These are phyloP conservation scores for Geranomyces variabilis DNA, from an alignment of 192 early-diverging fungal genomes.

Conservation along the genomic window DNA sequence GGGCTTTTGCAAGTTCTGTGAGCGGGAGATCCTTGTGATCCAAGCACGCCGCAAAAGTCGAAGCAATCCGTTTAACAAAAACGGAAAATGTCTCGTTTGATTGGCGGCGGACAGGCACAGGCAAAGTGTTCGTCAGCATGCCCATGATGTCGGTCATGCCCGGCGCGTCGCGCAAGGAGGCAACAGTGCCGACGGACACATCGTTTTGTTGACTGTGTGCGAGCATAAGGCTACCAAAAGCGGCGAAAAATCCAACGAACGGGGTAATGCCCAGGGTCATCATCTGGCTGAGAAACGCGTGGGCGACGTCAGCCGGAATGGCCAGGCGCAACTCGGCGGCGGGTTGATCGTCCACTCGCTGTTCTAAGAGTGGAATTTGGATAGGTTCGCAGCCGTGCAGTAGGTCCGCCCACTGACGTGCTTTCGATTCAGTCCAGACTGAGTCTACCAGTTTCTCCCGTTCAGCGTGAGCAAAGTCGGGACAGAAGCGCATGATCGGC, in stretches of 20 bases:
- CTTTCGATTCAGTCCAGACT: too few relatives aligned
- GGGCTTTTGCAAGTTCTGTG: too few relatives aligned
- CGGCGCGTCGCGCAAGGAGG: neutral
- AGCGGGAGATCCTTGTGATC: too few relatives aligned
- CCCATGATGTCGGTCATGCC: slow-evolving; percentile 13
- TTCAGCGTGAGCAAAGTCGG: too few relatives aligned
- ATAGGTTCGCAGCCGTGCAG: too few relatives aligned
- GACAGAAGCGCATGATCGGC: too few relatives aligned
- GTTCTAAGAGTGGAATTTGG: too few relatives aligned
- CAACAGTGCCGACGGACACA: neutral
- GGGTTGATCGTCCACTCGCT: too few relatives aligned
- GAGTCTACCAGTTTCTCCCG: too few relatives aligned
- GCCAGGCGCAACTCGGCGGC: too few relatives aligned
- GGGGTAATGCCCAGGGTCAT: neutral
- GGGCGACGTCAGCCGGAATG: neutral
- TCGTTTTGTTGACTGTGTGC: neutral
- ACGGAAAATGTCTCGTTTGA: neutral
- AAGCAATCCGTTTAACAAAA: neutral
- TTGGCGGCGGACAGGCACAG: neutral
- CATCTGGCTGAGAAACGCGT: neutral
- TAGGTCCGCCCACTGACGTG: too few relatives aligned
- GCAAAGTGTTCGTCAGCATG: slow-evolving; percentile 5
- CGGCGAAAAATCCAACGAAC: neutral
- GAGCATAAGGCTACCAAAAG: neutral
- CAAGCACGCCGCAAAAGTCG: too few relatives aligned